Evolutionary conservation across 305 asterid species (phyloP).

Genomic region (Ruellia speciosa): DNA sequence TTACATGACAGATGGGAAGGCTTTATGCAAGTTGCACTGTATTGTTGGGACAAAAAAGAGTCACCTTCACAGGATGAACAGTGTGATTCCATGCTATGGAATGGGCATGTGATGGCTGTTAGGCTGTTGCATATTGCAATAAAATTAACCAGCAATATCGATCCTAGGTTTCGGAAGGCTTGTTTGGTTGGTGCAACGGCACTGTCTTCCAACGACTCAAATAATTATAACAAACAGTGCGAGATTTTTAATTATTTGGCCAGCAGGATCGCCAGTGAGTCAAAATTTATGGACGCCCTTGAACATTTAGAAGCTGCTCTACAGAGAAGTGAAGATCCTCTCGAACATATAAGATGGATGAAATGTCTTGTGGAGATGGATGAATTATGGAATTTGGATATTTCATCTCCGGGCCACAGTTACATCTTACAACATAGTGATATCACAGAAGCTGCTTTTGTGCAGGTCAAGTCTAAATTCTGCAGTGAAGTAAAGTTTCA

Average conservation of each 20-base stretch:
- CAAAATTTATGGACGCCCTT: conserved; percentile 34
- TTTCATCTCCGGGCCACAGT: conserved; percentile 24
- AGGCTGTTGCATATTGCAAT: conserved; percentile 50
- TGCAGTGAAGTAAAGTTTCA: conserved; percentile 44
- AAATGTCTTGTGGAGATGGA: conserved; percentile 33
- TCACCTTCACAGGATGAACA: conserved; percentile 17
- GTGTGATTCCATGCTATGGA: conserved; percentile 22
- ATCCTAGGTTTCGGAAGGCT: conserved; percentile 58
- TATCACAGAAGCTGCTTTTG: conserved; percentile 34
- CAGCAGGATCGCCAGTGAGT: conserved; percentile 29
- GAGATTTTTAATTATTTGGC: conserved; percentile 37
- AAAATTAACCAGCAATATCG: conserved; percentile 43
- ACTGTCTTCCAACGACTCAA: conserved; percentile 22
- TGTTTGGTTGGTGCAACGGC: conserved; percentile 60
- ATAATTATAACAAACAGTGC: conserved; percentile 34
- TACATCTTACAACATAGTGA: conserved; percentile 25
- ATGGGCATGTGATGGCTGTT: conserved; percentile 27
- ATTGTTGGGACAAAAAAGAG: conserved; percentile 43
- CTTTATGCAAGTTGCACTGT: conserved; percentile 56
- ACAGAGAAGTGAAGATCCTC: conserved; percentile 43
- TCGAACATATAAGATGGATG: conserved; percentile 58
- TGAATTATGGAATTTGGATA: conserved; percentile 21
- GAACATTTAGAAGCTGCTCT: conserved; percentile 36
- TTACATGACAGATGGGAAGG: conserved; percentile 76
- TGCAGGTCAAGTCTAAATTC: conserved; percentile 38